phyloP scores from a whole-genome alignment of 2,329 filamentous ascomycete species.

The Didymella arachidicola region DNA sequence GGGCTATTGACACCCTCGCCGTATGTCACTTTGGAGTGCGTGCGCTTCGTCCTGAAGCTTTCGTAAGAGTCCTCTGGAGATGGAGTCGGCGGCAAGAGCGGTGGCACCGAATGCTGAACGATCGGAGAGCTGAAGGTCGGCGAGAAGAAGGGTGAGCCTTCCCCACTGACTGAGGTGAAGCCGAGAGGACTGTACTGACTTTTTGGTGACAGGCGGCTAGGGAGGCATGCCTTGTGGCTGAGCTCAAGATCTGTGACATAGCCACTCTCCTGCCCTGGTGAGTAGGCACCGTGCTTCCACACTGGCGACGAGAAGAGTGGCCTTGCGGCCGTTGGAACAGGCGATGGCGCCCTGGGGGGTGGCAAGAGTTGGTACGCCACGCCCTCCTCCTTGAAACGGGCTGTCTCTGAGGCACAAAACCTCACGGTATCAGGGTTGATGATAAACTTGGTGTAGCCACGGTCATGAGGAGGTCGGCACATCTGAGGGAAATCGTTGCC shows the following conservation, averaged over 20 bases:
- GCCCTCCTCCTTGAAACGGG: slow-evolving; percentile 46
- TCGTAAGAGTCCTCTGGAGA: slow-evolving; percentile 23
- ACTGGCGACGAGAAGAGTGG: slow-evolving; percentile 24
- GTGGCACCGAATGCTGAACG: slow-evolving; percentile 9
- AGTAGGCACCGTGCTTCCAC: slow-evolving; percentile 23
- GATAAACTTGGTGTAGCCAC: slow-evolving; percentile 64
- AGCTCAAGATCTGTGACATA: slow-evolving; percentile 54
- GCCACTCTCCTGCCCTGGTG: slow-evolving; percentile 49
- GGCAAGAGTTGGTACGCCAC: slow-evolving; percentile 20
- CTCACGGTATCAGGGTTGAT: slow-evolving; percentile 52
- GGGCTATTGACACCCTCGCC: background rate
- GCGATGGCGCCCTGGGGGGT: background rate
- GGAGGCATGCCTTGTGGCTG: slow-evolving; percentile 48
- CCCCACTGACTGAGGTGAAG: slow-evolving; percentile 53
- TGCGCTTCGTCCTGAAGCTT: slow-evolving; percentile 36
- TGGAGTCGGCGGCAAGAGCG: slow-evolving; percentile 24
- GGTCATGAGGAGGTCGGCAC: slow-evolving; percentile 71
- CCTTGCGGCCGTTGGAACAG: slow-evolving; percentile 21
- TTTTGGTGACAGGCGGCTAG: slow-evolving; percentile 52
- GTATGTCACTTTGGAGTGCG: slow-evolving; percentile 34
- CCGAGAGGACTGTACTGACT: slow-evolving; percentile 28
- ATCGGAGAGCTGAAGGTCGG: slow-evolving; percentile 22
- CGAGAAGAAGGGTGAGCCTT: slow-evolving; percentile 24
- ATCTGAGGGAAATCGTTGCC: slow-evolving; percentile 78
- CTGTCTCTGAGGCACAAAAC: slow-evolving; percentile 49